Evolutionary conservation across 352 stramenopile species (phyloP).

Genomic region (Globisporangium middletonii): DNA sequence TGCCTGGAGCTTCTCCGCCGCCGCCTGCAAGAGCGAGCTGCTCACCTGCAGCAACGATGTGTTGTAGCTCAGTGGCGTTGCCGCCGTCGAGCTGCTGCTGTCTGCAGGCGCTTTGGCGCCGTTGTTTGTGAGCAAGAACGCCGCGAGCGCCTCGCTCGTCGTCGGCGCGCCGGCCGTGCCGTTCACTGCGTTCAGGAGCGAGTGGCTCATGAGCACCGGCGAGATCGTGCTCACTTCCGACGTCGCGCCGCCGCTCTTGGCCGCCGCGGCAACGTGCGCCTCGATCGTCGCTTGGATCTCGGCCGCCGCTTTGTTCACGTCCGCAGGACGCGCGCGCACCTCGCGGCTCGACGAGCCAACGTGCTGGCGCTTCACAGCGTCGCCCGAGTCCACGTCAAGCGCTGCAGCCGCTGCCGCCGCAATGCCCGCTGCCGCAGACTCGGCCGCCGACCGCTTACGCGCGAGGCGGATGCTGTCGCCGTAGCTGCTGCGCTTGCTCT

Average conservation of each 20-base stretch:
- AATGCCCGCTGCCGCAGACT: not conserved
- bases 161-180: not conserved
- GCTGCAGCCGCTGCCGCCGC: too few species aligned
- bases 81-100: not conserved
- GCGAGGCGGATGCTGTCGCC: not conserved
- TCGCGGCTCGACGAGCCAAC: conserved; percentile 1
- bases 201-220: conserved; percentile 6
- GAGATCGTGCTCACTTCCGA: conserved; percentile 4
- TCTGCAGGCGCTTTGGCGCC: not conserved
- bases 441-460: conserved; percentile 4
- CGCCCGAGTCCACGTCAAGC: not conserved
- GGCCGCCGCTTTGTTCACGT: conserved; percentile 1
- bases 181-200: conserved; percentile 2
- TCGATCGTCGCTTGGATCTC: not conserved
- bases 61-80: conserved; percentile 4
- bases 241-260: not conserved
- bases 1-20: conserved; percentile 12
- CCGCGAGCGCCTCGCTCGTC: conserved; percentile 1
- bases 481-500: not conserved
- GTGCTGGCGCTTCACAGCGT: conserved; percentile 9
- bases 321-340: not conserved
- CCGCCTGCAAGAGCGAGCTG: conserved; percentile 13
- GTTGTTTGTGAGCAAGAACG: conserved; percentile 10
- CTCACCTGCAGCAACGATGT: conserved; percentile 12
- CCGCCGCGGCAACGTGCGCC: not conserved